phyloP scores from a whole-genome alignment of 208 protist species.

The Leishmania gerbilli region DNA sequence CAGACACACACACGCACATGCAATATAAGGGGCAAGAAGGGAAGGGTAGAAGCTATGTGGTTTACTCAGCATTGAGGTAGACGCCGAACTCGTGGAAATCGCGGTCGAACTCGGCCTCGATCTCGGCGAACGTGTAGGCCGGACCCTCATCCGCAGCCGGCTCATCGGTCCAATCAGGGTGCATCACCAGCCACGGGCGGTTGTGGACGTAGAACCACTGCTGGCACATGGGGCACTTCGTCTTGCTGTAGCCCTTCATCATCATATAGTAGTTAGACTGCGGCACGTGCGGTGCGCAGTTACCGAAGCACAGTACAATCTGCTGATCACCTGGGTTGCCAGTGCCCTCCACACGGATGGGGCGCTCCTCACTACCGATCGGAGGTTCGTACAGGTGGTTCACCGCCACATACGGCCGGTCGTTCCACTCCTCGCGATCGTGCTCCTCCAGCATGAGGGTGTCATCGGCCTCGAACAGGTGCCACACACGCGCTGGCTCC shows the following conservation, averaged over 20 bases:
- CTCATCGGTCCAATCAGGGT: conserved; percentile 92
- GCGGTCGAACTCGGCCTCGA: conserved; percentile 91
- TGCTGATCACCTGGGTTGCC: conserved; percentile 87
- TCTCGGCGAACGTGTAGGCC: conserved; percentile 88
- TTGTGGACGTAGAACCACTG: conserved; percentile 92
- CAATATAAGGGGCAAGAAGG: background rate
- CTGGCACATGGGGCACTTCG: conserved; percentile 90
- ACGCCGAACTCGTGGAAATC: conserved; percentile 92
- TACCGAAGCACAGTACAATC: conserved; percentile 88
- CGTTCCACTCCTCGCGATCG: conserved; percentile 92
- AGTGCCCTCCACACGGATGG: conserved; percentile 83
- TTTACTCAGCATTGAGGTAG: conserved; percentile 89
- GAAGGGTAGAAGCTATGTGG: background rate
- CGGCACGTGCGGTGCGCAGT: conserved; percentile 88
- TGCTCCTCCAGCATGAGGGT: conserved; percentile 92
- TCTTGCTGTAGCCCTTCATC: conserved; percentile 92
- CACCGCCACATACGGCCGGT: conserved; percentile 84
- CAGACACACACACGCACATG: background rate
- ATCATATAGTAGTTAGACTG: conserved; percentile 92
- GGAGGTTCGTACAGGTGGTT: conserved; percentile 92
- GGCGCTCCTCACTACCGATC: conserved; percentile 85
- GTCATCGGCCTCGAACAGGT: conserved; percentile 89
- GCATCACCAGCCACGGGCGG: conserved; percentile 89
- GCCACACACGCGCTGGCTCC: conserved; percentile 86
- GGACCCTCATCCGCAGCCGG: conserved; percentile 88